A percentile compares a stretch with the other conserved stretches of the same genome.
Conservation (phyloP, 129 eudicot genomes). For the Calendula officinalis region DNA sequence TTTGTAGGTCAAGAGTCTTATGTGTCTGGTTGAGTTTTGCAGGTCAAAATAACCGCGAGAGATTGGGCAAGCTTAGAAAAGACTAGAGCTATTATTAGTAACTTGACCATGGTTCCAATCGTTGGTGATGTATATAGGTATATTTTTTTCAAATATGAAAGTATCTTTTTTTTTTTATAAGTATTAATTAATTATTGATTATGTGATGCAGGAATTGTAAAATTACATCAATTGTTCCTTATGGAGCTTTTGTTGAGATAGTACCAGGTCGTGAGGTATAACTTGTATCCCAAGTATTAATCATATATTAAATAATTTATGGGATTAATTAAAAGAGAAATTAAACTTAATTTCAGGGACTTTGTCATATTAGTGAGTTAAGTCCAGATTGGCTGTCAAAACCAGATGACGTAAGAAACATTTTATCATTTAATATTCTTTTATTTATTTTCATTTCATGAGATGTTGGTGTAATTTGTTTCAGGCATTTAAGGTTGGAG, state of each 20-base stretch:
- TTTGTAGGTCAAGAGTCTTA: constrained; percentile 26
- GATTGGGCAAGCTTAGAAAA: constrained; percentile 76
- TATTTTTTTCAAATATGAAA: constrained; percentile 12
- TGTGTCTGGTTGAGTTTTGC: constrained; percentile 23
- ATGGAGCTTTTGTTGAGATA: constrained; percentile 92
- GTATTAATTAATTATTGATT: background rate
- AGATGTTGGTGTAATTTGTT: constrained; percentile 5
- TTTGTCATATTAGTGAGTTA: constrained; percentile 96
- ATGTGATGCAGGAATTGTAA: constrained; percentile 69
- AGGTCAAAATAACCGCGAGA: constrained; percentile 92
- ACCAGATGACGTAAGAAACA: constrained; percentile 82
- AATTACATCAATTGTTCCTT: constrained; percentile 82
- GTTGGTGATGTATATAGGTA: constrained; percentile 93
- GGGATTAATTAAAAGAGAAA: background rate
- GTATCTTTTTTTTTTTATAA: too few species aligned
- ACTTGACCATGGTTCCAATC: constrained; percentile 84
- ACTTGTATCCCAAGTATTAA: constrained; percentile 10
- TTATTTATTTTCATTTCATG: constrained; percentile 2
- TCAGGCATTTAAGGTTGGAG: constrained; percentile 96
- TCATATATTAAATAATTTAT: background rate
- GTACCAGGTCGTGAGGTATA: constrained; percentile 96
- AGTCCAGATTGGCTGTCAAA: constrained; percentile 78
- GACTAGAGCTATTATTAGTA: constrained; percentile 64
- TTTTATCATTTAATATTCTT: background rate
- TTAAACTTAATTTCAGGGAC: constrained; percentile 58